Evolutionary conservation across 2,329 filamentous ascomycete genomes (phyloP).

Genomic region (Zasmidium angulare): DNA sequence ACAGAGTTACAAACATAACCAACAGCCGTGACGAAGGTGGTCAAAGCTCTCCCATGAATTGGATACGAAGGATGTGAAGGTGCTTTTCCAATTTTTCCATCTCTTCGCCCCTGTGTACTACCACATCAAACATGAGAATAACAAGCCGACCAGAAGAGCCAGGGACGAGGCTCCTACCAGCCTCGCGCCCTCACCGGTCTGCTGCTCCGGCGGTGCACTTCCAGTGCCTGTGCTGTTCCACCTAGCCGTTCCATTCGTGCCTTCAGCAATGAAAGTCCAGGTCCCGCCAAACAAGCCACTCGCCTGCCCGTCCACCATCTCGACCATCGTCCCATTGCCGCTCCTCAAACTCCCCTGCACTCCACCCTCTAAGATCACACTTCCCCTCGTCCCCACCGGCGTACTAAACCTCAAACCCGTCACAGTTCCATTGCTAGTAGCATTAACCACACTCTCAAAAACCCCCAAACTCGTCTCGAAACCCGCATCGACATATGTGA

Average conservation of each 20-base stretch:
- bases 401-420: slow-evolving; percentile 27
- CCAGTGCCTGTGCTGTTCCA: not conserved
- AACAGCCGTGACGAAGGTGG: no score
- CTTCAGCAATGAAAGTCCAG: slow-evolving; percentile 24
- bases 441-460: slow-evolving; percentile 39
- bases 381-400: slow-evolving; percentile 34
- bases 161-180: not conserved
- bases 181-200: not conserved
- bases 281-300: slow-evolving; percentile 26
- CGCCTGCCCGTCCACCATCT: slow-evolving; percentile 26
- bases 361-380: slow-evolving; percentile 30
- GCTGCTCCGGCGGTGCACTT: not conserved
- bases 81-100: no score
- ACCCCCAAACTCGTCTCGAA: slow-evolving; percentile 48
- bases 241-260: not conserved
- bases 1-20: no score
- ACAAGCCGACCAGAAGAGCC: not conserved
- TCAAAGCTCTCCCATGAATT: no score
- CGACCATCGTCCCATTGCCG: slow-evolving; percentile 29
- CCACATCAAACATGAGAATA: not conserved
- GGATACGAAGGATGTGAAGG: no score
- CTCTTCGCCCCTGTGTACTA: not conserved
- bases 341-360: slow-evolving; percentile 45
- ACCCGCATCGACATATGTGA: slow-evolving; percentile 45
- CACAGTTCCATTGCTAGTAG: slow-evolving; percentile 14